Evolutionary conservation across 1,139 yeast species (phyloP).

Genomic region (Arxiozyma bovina): DNA sequence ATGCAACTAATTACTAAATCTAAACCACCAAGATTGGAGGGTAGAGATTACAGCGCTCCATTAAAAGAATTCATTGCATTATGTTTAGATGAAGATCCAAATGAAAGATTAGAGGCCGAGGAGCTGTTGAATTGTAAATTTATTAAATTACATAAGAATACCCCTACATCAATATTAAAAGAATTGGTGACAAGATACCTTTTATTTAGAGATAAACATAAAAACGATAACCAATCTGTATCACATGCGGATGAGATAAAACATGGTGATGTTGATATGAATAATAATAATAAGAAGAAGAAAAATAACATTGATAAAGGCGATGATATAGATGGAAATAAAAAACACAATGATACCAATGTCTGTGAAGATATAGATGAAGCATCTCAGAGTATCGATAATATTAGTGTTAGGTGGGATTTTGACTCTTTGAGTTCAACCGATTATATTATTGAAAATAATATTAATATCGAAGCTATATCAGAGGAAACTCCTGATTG

Average conservation of each 20-base stretch:
- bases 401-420: slow-evolving; percentile 76
- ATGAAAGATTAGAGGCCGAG: slow-evolving; percentile 80
- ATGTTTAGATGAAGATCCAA: slow-evolving; percentile 89
- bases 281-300: slow-evolving; percentile 22
- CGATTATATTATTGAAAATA: slow-evolving; percentile 63
- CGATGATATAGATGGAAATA: neutral
- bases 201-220: slow-evolving; percentile 61
- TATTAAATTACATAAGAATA: slow-evolving; percentile 50
- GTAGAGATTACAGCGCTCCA: slow-evolving; percentile 65
- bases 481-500: slow-evolving; percentile 31
- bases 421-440: slow-evolving; percentile 68
- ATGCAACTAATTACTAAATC: slow-evolving; percentile 88
- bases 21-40: slow-evolving; percentile 91
- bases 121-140: slow-evolving; percentile 70
- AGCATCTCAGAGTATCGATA: slow-evolving; percentile 28
- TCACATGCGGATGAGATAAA: slow-evolving; percentile 28
- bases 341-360: slow-evolving; percentile 1
- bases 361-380: slow-evolving; percentile 16
- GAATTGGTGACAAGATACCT: slow-evolving; percentile 77
- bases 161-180: slow-evolving; percentile 53
- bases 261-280: slow-evolving; percentile 20
- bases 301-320: slow-evolving; percentile 15
- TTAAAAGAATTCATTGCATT: slow-evolving; percentile 84
- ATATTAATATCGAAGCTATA: slow-evolving; percentile 44
- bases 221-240: slow-evolving; percentile 38